These are phyloP conservation scores for Leptoxyphium fumago DNA, from an alignment of 2,329 filamentous ascomycete species.

Conservation along the genomic window DNA sequence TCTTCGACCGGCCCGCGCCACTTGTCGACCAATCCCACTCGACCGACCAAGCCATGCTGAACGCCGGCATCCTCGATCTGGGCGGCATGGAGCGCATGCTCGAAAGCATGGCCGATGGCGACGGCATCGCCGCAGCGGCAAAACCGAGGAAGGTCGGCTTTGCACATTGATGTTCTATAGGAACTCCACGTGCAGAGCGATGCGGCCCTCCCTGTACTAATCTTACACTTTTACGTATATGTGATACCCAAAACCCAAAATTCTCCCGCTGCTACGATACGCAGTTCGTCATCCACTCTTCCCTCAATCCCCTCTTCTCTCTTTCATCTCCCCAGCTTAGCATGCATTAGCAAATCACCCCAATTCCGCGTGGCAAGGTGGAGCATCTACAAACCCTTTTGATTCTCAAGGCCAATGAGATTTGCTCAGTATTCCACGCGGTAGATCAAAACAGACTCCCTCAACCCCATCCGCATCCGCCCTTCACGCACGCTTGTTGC, in stretches of 20 bases:
- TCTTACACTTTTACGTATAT: constrained; percentile 1
- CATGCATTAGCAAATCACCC: neutral
- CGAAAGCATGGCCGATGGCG: constrained; percentile 17
- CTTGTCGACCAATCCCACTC: constrained; percentile 11
- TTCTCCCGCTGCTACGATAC: neutral
- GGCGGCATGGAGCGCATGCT: constrained; percentile 34
- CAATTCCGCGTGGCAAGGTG: constrained; percentile 33
- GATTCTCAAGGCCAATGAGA: constrained; percentile 36
- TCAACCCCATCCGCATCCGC: neutral
- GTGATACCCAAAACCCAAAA: neutral
- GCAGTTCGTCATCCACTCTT: constrained; percentile 1
- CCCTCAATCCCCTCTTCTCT: constrained; percentile 1
- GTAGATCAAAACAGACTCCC: constrained; percentile 30
- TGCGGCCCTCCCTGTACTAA: neutral
- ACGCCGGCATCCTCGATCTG: constrained; percentile 31
- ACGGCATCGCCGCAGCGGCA: constrained; percentile 6
- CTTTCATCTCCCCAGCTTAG: constrained; percentile 2
- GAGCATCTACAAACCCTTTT: constrained; percentile 32
- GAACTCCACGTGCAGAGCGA: neutral
- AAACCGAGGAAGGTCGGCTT: constrained; percentile 22
- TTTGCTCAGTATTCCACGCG: constrained; percentile 40
- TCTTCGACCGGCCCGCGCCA: constrained; percentile 15
- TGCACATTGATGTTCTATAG: constrained; percentile 5
- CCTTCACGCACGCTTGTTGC: too few relatives aligned
- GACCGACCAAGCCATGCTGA: constrained; percentile 29